phyloP scores from a whole-genome alignment of 2,329 filamentous ascomycete genomes.

The Ascochyta lentis region DNA sequence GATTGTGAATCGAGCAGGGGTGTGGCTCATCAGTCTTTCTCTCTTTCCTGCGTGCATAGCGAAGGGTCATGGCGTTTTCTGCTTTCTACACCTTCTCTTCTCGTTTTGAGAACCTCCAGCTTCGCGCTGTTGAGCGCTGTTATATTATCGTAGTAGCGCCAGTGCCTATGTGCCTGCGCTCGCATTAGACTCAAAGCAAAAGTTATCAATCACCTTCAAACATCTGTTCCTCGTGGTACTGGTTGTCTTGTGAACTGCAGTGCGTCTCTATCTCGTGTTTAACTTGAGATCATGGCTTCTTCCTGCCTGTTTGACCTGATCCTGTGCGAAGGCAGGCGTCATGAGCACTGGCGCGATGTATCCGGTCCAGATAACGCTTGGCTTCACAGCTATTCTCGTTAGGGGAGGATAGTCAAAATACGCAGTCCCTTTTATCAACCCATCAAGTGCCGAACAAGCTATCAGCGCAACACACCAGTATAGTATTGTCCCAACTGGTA shows the following conservation, averaged over 20 bases:
- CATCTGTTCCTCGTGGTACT: not conserved
- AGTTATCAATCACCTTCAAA: not conserved
- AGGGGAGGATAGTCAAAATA: too few relatives aligned
- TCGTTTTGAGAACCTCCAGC: not conserved
- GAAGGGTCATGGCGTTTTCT: slow-evolving; percentile 12
- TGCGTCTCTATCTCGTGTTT: too few relatives aligned
- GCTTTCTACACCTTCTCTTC: not conserved
- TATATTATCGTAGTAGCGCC: slow-evolving; percentile 2
- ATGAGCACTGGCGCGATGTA: not conserved
- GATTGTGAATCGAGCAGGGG: slow-evolving; percentile 3
- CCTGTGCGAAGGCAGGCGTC: not conserved
- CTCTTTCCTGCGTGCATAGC: slow-evolving; percentile 20
- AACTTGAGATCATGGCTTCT: too few relatives aligned
- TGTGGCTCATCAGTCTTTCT: slow-evolving; percentile 3
- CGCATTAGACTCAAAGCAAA: slow-evolving; percentile 1
- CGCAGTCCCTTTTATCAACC: too few relatives aligned
- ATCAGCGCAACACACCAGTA: too few relatives aligned
- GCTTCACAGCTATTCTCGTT: too few relatives aligned
- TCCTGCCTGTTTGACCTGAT: not conserved
- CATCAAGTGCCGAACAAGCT: too few relatives aligned
- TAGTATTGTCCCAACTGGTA: too few relatives aligned
- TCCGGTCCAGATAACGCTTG: too few relatives aligned
- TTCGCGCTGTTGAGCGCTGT: slow-evolving; percentile 6
- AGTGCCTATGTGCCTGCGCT: slow-evolving; percentile 13
- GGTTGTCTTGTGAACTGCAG: too few relatives aligned